These are phyloP conservation scores for Scheffersomyces titani DNA, from an alignment of 1,139 yeast species.

Conservation along the genomic window DNA sequence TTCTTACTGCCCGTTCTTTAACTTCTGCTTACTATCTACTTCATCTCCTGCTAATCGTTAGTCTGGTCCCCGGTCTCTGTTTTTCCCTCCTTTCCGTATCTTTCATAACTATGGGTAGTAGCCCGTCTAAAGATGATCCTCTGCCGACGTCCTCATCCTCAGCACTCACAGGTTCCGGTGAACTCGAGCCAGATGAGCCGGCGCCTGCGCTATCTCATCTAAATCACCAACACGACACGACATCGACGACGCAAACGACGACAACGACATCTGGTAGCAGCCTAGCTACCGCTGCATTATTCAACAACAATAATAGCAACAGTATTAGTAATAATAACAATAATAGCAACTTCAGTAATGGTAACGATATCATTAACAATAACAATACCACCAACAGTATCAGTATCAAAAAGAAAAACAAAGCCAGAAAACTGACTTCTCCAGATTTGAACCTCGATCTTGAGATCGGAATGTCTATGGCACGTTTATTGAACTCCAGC, in stretches of 20 bases:
- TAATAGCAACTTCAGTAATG: conserved; percentile 5
- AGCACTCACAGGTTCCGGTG: conserved; percentile 29
- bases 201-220: conserved; percentile 49
- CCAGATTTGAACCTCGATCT: conserved; percentile 30
- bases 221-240: conserved; percentile 4
- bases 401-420: not conserved
- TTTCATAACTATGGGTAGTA: conserved; percentile 50
- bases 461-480: conserved; percentile 50
- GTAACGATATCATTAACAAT: conserved; percentile 1
- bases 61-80: not conserved
- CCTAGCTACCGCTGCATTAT: conserved; percentile 5
- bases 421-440: conserved; percentile 4
- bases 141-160: conserved; percentile 42
- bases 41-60: not conserved
- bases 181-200: conserved; percentile 46
- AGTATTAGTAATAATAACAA: conserved; percentile 8
- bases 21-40: not conserved
- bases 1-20: not conserved
- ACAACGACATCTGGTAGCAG: not conserved
- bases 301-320: conserved; percentile 9
- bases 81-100: not conserved
- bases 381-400: conserved; percentile 2
- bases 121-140: conserved; percentile 59
- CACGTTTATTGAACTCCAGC: conserved; percentile 30
- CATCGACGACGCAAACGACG: not conserved